These are phyloP conservation scores for Phaeosphaeriaceae sp. DNA, from an alignment of 2,329 filamentous ascomycete genomes.

Conservation along the genomic window DNA sequence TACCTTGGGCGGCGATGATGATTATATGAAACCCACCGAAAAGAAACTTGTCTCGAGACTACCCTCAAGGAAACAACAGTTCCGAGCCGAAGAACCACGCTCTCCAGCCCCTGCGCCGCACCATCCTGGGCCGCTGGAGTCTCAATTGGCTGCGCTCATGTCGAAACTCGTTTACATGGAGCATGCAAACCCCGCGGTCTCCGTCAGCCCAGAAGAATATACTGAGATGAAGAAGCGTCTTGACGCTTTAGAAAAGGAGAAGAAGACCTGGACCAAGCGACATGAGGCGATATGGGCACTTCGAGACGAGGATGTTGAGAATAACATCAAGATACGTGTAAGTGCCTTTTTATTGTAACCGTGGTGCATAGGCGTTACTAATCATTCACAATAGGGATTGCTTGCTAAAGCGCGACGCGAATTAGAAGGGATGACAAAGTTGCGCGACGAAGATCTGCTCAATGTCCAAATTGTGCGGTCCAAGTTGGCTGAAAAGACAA, in stretches of 20 bases:
- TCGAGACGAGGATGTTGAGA: constrained; percentile 52
- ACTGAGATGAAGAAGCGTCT: constrained; percentile 37
- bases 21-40: constrained; percentile 35
- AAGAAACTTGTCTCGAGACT: constrained; percentile 33
- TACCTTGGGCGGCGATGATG: constrained; percentile 41
- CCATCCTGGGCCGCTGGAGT: constrained; percentile 44
- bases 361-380: neutral
- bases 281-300: constrained; percentile 52
- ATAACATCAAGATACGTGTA: constrained; percentile 51
- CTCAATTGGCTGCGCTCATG: constrained; percentile 46
- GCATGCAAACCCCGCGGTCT: constrained; percentile 38
- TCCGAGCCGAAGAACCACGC: constrained; percentile 23
- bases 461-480: constrained; percentile 49
- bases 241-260: constrained; percentile 46
- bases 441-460: constrained; percentile 51
- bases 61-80: constrained; percentile 17
- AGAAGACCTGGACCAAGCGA: constrained; percentile 42
- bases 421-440: constrained; percentile 47
- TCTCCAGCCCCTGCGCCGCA: constrained; percentile 29
- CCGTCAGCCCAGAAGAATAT: constrained; percentile 49
- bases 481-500: constrained; percentile 50
- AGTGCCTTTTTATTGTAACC: constrained; percentile 7
- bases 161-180: constrained; percentile 47
- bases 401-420: constrained; percentile 50
- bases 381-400: constrained; percentile 24